Conservation (phyloP, 345 rosid species). For the Populus simonii region DNA sequence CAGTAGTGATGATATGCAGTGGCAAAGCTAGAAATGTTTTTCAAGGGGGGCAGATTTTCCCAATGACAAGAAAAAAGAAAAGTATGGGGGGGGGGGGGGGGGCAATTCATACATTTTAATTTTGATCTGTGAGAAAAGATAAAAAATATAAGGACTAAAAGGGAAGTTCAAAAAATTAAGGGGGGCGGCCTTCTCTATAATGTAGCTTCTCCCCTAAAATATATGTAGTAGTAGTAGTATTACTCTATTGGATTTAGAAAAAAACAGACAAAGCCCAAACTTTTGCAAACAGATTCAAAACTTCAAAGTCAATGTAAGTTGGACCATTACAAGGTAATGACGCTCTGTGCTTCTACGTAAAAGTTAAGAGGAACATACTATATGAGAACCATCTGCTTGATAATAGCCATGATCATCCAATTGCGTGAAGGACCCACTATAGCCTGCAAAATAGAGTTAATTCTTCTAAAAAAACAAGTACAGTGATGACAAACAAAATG, state of each 20-base stretch:
- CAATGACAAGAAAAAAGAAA: no score
- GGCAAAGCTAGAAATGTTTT: no score
- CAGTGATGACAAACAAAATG: not conserved
- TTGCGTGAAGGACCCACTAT: conserved; percentile 36
- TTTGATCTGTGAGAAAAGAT: no score
- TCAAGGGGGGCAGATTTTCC: no score
- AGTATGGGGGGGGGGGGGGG: no score
- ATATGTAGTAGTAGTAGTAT: not conserved
- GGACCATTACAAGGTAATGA: not conserved
- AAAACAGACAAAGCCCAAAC: not conserved
- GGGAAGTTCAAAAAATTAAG: no score
- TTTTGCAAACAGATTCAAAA: not conserved
- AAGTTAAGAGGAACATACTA: conserved; percentile 37
- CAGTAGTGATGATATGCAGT: not conserved
- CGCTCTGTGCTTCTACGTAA: not conserved
- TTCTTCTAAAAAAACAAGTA: not conserved
- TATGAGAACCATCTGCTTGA: conserved; percentile 28
- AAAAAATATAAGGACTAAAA: no score
- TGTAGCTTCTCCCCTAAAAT: no score
- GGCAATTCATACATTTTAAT: no score
- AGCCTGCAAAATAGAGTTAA: conserved; percentile 40
- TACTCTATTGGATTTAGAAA: not conserved
- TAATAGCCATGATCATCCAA: conserved; percentile 39
- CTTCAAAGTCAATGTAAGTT: not conserved
- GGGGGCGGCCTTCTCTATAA: no score